Base-by-base conservation (phyloP, 2,329 filamentous ascomycete genomes). In the Penicillium sp. region DNA sequence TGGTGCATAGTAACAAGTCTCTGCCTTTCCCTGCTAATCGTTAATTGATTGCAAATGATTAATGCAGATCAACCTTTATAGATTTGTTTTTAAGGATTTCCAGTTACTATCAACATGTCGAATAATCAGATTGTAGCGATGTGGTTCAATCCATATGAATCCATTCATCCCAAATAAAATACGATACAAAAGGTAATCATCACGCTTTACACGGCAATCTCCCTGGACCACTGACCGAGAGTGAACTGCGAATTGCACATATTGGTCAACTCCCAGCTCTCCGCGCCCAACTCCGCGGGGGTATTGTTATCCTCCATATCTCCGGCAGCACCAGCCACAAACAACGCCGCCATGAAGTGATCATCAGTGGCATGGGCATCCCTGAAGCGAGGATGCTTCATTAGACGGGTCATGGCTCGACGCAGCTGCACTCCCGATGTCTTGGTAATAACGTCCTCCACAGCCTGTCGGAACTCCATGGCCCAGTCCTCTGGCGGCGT, bases 331-430 rank as follows among this genome's bases (percentile, higher is more conserved):
- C 88, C 88, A 0, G 86, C 85, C 0, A 87, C 83, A 74, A 90
- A 90, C 68, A 87, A 78, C 3, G 84, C 81, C 0, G 86, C 78
- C 84, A 90, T 89, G 65, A 88, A 90, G 69, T 90, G 87, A 70
- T 90, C 88, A 68, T 91, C 88, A 0, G 88, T 90, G 0, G 81
- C 87, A 75, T 90, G 88, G 0, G 88, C 88, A 66, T 89, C 87
- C 16, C 87, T 76, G 68, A 83, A 90, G 51, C 80, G 78, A 0
- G 87, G 87, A 68, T 89, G 85, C 77, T 90, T 89, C 87, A 90
- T 89, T 66, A 90, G 70, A 33, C 86, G 79, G 2, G 85, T 86
- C 57, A 88, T 79, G 0, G 80, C 83, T 2, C 83, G 78, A 2
- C 86, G 74, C 52, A 89, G 70, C 28, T 74, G 71, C 6, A 86